A percentile compares a stretch with the other conserved stretches of the same genome.
Conservation (phyloP, 2,329 filamentous ascomycete genomes). For the Salinomyces thailandicus region DNA sequence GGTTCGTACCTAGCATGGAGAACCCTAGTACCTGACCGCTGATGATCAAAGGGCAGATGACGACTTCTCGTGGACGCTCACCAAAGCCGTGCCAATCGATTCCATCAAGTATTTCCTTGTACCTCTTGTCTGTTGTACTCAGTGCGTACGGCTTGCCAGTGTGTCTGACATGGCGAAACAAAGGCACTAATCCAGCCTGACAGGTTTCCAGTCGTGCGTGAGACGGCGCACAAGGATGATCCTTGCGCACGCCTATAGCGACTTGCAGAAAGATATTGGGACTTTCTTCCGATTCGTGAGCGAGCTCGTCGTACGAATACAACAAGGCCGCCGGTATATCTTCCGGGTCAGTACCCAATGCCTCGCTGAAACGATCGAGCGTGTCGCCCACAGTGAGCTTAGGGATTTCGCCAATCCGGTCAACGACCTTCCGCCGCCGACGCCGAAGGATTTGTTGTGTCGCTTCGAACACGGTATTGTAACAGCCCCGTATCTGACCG, state of each 20-base stretch:
- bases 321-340: conserved; percentile 11
- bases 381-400: conserved; percentile 6
- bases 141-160: conserved; percentile 5
- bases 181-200: conserved; percentile 4
- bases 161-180: conserved; percentile 6
- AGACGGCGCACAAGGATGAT: conserved; percentile 6
- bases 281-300: too few species aligned
- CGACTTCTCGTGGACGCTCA: conserved; percentile 10
- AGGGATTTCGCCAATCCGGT: conserved; percentile 7
- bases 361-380: conserved; percentile 7
- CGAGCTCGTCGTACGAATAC: conserved; percentile 10
- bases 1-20: conserved; percentile 16
- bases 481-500: conserved; percentile 13
- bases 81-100: conserved; percentile 15
- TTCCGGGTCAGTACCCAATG: conserved; percentile 9
- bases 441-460: conserved; percentile 10
- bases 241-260: conserved; percentile 8
- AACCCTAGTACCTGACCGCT: conserved; percentile 12
- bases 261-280: conserved; percentile 6
- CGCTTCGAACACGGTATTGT: conserved; percentile 15
- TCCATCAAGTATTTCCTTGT: conserved; percentile 6
- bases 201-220: conserved; percentile 5
- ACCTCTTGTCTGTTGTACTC: conserved; percentile 2
- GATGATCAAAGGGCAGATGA: conserved; percentile 9
- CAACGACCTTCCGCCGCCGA: conserved; percentile 9